Percentiles rank a stretch among this genome's conserved stretches.
These are phyloP conservation scores for Colletotrichum cuscutae DNA, from an alignment of 2,329 filamentous ascomycete species.

Conservation along the genomic window DNA sequence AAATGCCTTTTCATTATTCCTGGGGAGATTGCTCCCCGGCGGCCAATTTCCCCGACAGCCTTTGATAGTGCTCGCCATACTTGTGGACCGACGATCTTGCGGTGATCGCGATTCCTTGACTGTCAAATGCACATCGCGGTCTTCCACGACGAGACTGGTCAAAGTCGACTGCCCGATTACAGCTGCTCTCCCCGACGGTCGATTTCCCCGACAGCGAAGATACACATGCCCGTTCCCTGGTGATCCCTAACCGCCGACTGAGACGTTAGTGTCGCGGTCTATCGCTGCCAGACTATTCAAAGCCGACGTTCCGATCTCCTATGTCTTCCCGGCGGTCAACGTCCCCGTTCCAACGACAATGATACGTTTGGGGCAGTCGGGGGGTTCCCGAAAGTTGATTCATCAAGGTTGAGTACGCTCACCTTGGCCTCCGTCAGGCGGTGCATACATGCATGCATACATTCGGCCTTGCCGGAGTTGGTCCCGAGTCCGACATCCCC, in stretches of 20 bases:
- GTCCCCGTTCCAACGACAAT: neutral
- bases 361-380: neutral
- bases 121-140: too few relatives aligned
- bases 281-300: neutral
- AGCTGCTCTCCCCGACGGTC: too few relatives aligned
- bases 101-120: neutral
- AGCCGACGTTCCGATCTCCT: neutral
- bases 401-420: neutral
- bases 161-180: too few relatives aligned
- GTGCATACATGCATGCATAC: neutral
- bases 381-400: neutral
- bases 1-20: neutral
- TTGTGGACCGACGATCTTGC: neutral
- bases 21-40: neutral
- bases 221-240: too few relatives aligned
- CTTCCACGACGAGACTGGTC: too few relatives aligned
- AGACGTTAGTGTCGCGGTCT: neutral
- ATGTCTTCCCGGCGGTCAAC: neutral
- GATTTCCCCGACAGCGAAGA: too few relatives aligned
- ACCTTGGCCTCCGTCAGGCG: neutral
- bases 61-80: neutral
- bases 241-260: neutral
- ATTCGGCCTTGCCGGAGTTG: neutral
- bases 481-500: neutral
- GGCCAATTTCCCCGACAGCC: neutral